Evolutionary conservation across 2,329 filamentous ascomycete genomes (phyloP).

Genomic region (Pestalotiopsis sp.): DNA sequence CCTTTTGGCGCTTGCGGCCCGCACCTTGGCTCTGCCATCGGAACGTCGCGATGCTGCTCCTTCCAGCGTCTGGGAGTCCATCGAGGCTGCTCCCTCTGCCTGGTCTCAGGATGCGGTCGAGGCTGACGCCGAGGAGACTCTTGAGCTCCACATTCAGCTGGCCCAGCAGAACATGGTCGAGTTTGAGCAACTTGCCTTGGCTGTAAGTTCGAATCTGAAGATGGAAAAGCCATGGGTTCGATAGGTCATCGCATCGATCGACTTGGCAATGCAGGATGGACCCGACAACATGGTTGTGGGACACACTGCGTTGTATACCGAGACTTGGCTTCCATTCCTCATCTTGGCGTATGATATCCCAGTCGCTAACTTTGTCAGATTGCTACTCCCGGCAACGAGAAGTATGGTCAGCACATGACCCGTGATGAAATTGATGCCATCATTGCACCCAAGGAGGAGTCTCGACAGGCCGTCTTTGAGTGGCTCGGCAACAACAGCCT

Average conservation of each 20-base stretch:
- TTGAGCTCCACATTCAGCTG: conserved; percentile 10
- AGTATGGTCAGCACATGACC: conserved; percentile 14
- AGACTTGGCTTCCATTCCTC: neutral
- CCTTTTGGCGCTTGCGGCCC: conserved; percentile 9
- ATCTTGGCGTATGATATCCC: no score
- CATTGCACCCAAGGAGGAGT: conserved; percentile 14
- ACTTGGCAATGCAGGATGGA: neutral
- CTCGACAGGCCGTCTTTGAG: neutral
- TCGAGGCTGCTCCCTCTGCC: neutral
- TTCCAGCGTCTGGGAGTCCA: conserved; percentile 7
- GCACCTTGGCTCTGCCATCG: conserved; percentile 10
- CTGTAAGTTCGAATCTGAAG: neutral
- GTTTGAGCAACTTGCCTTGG: conserved; percentile 1
- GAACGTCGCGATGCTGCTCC: neutral
- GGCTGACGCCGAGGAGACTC: neutral
- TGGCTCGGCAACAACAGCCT: conserved; percentile 15
- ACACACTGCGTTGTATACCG: neutral
- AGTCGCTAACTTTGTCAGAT: conserved; percentile 4
- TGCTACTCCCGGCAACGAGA: conserved; percentile 10
- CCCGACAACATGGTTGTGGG: neutral
- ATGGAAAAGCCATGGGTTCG: neutral
- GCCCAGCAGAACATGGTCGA: conserved; percentile 10
- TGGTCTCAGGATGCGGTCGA: conserved; percentile 1
- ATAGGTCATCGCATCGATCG: neutral
- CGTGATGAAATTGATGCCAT: conserved; percentile 10